These are phyloP conservation scores for Sinapis alba DNA, from an alignment of 441 rosid species.

Conservation along the genomic window DNA sequence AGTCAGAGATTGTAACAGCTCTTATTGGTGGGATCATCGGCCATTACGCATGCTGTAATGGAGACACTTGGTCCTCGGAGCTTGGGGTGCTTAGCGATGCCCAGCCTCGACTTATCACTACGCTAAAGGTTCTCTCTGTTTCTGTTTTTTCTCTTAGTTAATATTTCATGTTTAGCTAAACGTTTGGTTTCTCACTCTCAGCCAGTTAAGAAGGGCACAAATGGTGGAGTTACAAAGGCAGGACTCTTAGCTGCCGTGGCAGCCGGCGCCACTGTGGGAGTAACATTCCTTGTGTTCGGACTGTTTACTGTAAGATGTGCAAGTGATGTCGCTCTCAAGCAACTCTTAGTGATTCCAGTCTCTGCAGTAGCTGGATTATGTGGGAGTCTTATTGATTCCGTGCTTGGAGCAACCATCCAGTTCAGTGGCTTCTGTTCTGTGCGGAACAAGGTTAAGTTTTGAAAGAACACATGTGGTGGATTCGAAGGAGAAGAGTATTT, in stretches of 20 bases:
- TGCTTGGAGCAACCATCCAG: conserved; percentile 89
- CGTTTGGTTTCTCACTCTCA: conserved; percentile 37
- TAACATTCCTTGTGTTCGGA: conserved; percentile 69
- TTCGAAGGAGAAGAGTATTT: background rate
- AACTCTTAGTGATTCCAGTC: conserved; percentile 74
- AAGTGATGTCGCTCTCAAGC: conserved; percentile 58
- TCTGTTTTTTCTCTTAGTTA: background rate
- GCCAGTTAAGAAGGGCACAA: conserved; percentile 91
- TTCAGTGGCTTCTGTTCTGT: conserved; percentile 93
- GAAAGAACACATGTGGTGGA: conserved; percentile 8
- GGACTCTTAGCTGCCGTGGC: conserved; percentile 85
- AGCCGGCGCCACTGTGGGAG: conserved; percentile 74
- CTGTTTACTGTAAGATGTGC: conserved; percentile 65
- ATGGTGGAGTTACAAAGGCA: conserved; percentile 83
- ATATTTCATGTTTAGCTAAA: conserved; percentile 6
- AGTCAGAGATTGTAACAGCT: conserved; percentile 54
- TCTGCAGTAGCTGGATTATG: conserved; percentile 72
- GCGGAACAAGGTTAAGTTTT: conserved; percentile 72
- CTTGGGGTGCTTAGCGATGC: conserved; percentile 86
- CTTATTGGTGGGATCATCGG: conserved; percentile 87
- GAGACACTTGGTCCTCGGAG: conserved; percentile 98
- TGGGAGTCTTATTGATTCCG: conserved; percentile 83
- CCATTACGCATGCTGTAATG: conserved; percentile 84
- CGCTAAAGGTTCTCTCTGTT: conserved; percentile 63
- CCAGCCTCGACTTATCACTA: conserved; percentile 89